Conservation (phyloP, 257 asterid genomes). For the Catharanthus roseus region DNA sequence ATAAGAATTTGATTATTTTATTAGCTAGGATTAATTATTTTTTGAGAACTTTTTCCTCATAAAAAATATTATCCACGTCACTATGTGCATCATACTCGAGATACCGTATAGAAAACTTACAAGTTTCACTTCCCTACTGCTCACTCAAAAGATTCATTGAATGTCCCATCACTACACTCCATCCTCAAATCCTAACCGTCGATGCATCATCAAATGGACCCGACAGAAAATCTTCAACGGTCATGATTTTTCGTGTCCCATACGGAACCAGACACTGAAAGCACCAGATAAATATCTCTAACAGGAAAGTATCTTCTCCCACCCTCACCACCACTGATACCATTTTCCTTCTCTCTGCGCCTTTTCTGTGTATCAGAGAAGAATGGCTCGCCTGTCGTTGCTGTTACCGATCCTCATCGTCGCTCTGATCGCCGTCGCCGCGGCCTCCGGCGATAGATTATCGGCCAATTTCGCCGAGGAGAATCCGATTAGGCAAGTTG, state of each 20-base stretch:
- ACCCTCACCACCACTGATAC: too few species aligned
- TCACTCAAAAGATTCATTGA: constrained; percentile 6
- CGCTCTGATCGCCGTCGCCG: constrained; percentile 32
- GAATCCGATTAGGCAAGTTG: constrained; percentile 90
- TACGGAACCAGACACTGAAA: background rate
- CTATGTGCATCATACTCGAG: background rate
- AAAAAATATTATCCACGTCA: constrained; percentile 2
- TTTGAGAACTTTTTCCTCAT: too few species aligned
- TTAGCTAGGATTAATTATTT: too few species aligned
- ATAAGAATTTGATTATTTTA: too few species aligned
- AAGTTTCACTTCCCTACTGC: constrained; percentile 5
- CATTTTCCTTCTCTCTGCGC: background rate
- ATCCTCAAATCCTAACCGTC: constrained; percentile 7
- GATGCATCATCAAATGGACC: constrained; percentile 3
- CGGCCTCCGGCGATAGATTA: constrained; percentile 33
- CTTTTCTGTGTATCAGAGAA: background rate
- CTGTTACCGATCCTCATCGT: constrained; percentile 28
- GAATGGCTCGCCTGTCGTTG: constrained; percentile 45
- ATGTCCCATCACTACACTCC: background rate
- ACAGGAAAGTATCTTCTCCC: background rate
- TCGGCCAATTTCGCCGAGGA: constrained; percentile 29
- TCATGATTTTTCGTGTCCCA: constrained; percentile 4
- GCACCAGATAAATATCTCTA: background rate
- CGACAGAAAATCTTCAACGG: background rate
- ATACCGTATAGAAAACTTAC: background rate